Evolutionary conservation across 2,329 filamentous ascomycete genomes (phyloP).

Genomic region (Xylariaceae sp.): DNA sequence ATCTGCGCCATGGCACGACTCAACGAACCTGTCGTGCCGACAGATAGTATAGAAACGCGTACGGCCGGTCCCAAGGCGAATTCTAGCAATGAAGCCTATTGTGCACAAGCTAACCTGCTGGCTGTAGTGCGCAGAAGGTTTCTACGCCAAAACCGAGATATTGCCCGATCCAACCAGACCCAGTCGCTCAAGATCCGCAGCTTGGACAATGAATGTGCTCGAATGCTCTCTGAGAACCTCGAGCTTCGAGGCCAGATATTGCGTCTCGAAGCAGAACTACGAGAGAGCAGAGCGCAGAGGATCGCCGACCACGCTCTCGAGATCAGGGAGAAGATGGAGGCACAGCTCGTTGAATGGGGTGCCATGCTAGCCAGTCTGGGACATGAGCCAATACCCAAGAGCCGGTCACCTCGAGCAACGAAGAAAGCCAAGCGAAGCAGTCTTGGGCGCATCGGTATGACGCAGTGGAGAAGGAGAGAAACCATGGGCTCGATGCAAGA

Average conservation of each 20-base stretch:
- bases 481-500: slow-evolving; percentile 35
- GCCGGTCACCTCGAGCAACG: slow-evolving; percentile 33
- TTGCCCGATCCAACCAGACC: slow-evolving; percentile 69
- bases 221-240: slow-evolving; percentile 72
- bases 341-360: slow-evolving; percentile 64
- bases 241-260: slow-evolving; percentile 63
- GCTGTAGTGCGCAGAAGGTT: slow-evolving; percentile 70
- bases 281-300: slow-evolving; percentile 50
- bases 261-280: slow-evolving; percentile 59
- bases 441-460: slow-evolving; percentile 38
- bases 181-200: slow-evolving; percentile 70
- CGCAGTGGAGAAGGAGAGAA: slow-evolving; percentile 49
- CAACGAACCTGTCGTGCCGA: slow-evolving; percentile 63
- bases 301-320: slow-evolving; percentile 59
- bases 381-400: slow-evolving; percentile 45
- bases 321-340: slow-evolving; percentile 65
- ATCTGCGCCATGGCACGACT: slow-evolving; percentile 64
- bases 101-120: too few species aligned
- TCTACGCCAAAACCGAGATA: slow-evolving; percentile 75
- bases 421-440: slow-evolving; percentile 34
- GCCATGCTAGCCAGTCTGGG: slow-evolving; percentile 60
- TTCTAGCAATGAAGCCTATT: too few species aligned
- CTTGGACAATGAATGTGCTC: slow-evolving; percentile 67
- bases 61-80: slow-evolving; percentile 37
- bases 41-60: slow-evolving; percentile 66